Base-by-base conservation (phyloP, 495 filamentous ascomycete genomes). In the Penicillium ochrochloron region DNA sequence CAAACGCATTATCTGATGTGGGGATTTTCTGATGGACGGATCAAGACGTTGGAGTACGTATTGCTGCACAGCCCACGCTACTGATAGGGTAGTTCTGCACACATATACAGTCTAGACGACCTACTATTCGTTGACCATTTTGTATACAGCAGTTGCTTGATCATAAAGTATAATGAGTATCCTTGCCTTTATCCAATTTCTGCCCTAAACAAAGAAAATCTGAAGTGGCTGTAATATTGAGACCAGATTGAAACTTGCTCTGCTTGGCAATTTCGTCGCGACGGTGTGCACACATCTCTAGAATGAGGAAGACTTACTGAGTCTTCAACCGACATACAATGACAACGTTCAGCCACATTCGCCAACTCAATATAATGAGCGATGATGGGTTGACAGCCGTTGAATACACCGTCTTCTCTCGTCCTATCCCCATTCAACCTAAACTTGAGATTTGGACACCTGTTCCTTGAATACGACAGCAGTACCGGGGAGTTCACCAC, bases 381-480 rank as follows among this genome's bases (percentile, higher is more conserved):
- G n/a, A 57, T 65, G 56, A 48, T 56, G 62, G 46, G 34, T 64
- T 64, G 63, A 63, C 31, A 31, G 34, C 10, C 10, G 1, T 31
- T 19, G 25, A 33, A 29, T 25, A n/a, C 0, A 19, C 33, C 52
- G 62, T 64, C 39, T 53, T 50, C 46, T 56, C 25, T 23, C 17
- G 5, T 14, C 27, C n/a, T 21, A 27, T 52, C 29, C 42, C 33
- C 34, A 57, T 35, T 57, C 50, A 39, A 54, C 19, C 27, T 35
- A 27, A 44, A 58, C 31, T 46, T 31, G 62, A 60, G 17, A 41
- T 42, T 50, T 51, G 14, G 51, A 15, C 35, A 48, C 46, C 52
- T 60, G 31, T 27, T 48, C 23, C 48, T 59, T 33, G 19, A 64
- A 54, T 66, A 60, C 63, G 63, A 64, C 67, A 21, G 52, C 60